These are phyloP conservation scores for Tolypocladium amazonense DNA, from an alignment of 2,329 filamentous ascomycete species.

Conservation along the genomic window DNA sequence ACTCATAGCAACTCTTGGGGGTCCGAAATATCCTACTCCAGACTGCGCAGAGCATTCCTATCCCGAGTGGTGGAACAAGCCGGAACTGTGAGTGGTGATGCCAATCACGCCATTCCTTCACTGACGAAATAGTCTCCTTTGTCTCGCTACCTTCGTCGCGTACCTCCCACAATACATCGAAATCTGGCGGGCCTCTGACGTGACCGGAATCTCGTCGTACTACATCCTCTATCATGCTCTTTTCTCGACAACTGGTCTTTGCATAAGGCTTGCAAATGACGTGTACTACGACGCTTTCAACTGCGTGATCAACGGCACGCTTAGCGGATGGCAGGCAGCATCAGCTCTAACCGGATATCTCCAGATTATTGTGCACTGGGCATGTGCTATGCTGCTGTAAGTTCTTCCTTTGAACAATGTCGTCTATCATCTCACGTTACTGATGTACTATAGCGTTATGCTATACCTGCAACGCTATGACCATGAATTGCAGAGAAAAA, in stretches of 20 bases:
- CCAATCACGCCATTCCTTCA: not conserved
- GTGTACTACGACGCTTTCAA: not conserved
- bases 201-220: not conserved
- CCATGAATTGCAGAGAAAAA: not conserved
- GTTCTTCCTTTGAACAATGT: not conserved
- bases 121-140: not conserved
- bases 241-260: not conserved
- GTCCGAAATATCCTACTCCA: not conserved
- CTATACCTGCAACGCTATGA: not conserved
- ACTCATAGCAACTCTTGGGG: not conserved
- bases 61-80: not conserved
- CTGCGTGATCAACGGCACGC: not conserved
- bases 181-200: not conserved
- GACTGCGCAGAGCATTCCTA: not conserved
- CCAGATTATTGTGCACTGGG: not conserved
- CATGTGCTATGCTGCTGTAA: not conserved
- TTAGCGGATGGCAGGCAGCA: not conserved
- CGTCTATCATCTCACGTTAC: not conserved
- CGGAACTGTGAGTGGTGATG: not conserved
- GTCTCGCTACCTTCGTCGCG: not conserved
- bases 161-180: not conserved
- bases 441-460: not conserved
- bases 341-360: not conserved
- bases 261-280: not conserved
- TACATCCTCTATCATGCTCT: not conserved